Base-by-base conservation (phyloP, 1,139 yeast species). In the Ogataea hybrid region DNA sequence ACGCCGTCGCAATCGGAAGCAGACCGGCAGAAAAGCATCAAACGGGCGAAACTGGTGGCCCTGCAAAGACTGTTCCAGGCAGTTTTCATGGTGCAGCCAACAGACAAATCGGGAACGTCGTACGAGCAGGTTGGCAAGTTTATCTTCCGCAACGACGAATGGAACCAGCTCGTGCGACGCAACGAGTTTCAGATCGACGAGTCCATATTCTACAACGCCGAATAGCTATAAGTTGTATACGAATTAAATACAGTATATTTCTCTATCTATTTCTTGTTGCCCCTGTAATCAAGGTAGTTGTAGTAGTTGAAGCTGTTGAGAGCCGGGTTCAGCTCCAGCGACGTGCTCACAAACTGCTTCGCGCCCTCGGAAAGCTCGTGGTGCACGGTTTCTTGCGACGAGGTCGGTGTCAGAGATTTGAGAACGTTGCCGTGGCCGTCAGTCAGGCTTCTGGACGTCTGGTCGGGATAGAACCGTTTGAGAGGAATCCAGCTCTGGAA, bases 401-500 rank as follows among this genome's bases (percentile, higher is more conserved):
- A 43, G 10, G 43, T 28, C 11, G 56, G 57, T 18, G 57, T 53
- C 35, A 54, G 45, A 6, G 51, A 48, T 6, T 49, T 53, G 8
- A 53, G 18, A 7, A 39, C 49, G 37, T 56, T 52, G 32, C 54
- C 57, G 29, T 42, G 45, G 8, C 53, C 53, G 39, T 48, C 58
- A 18, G 49, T 46, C 28, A 44, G 43, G 7, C 37, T 27, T 31
- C 44, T 46, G 25, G 34, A 35, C 2, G 58, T 61, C 32, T 61
- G 55, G 28, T 62, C 64, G 16, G 62, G 60, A 28, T 67, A 77
- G 43, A 62, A 52, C 30, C 53, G 46, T 32, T 50, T 54, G 42
- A 75, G 65, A 21, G 87, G 87, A 53, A 81, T 62, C 43, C 77
- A 51, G 37, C 70, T 70, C 57, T 83, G 85, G 64, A 92, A 81